A percentile compares a stretch with the other conserved stretches of the same genome.
Conservation (phyloP, 1,284 basidiomycete genomes). For the Pseudozyma tsukubaensis region DNA sequence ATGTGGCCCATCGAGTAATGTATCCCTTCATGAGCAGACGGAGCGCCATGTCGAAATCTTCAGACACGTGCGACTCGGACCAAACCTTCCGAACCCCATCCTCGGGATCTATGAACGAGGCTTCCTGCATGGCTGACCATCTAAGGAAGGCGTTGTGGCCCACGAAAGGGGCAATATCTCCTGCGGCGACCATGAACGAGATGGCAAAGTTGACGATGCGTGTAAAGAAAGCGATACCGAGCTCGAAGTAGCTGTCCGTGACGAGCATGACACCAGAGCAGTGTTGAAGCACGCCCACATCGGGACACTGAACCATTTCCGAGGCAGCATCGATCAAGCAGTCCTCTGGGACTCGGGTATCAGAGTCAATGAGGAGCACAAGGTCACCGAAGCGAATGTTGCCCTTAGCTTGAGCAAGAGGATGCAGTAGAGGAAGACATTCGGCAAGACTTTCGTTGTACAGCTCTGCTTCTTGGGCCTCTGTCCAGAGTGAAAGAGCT, state of each 20-base stretch:
- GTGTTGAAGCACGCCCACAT: constrained; percentile 84
- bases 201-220: constrained; percentile 55
- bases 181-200: constrained; percentile 70
- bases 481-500: constrained; percentile 25
- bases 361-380: constrained; percentile 74
- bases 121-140: constrained; percentile 85
- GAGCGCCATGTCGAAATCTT: constrained; percentile 83
- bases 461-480: constrained; percentile 43
- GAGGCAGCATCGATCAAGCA: constrained; percentile 85
- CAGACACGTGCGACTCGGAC: constrained; percentile 83
- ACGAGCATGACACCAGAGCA: constrained; percentile 86
- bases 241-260: constrained; percentile 85
- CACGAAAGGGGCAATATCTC: constrained; percentile 77
- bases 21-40: constrained; percentile 71
- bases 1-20: constrained; percentile 84
- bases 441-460: constrained; percentile 33
- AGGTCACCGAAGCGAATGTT: constrained; percentile 58
- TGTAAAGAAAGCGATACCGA: constrained; percentile 81
- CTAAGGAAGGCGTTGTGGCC: constrained; percentile 88
- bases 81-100: constrained; percentile 80
- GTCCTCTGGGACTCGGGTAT: constrained; percentile 87
- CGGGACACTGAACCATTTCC: constrained; percentile 80
- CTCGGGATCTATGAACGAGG: constrained; percentile 76
- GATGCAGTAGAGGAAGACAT: constrained; percentile 71
- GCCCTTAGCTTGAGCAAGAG: constrained; percentile 68